Conservation (phyloP, 2,329 filamentous ascomycete species). For the Pestalotiopsis sp. region DNA sequence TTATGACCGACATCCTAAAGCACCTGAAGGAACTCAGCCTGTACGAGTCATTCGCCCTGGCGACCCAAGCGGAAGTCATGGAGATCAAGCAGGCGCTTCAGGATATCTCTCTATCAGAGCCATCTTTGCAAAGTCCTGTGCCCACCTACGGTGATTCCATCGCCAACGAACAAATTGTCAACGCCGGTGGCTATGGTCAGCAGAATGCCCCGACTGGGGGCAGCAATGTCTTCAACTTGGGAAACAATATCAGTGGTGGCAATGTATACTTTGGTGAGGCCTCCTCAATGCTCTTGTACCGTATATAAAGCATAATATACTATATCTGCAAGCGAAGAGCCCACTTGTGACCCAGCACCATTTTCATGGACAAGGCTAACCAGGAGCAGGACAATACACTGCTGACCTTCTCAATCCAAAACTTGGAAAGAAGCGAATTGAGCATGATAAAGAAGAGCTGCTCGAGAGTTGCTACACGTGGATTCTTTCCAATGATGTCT, state of each 20-base stretch:
- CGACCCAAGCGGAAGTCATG: not conserved
- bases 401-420: slow-evolving; percentile 22
- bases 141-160: not conserved
- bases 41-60: not conserved
- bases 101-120: not conserved
- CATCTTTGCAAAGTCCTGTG: not conserved
- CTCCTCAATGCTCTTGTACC: not conserved
- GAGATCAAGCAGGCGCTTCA: not conserved
- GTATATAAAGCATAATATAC: not conserved
- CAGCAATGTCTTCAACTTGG: not conserved
- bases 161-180: not conserved
- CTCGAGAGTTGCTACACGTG: slow-evolving; percentile 33
- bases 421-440: slow-evolving; percentile 23
- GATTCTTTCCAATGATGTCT: slow-evolving; percentile 32
- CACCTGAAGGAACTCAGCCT: not conserved
- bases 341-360: too few relatives aligned
- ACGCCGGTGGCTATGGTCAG: not conserved
- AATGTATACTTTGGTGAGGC: not conserved
- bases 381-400: too few relatives aligned
- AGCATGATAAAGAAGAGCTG: slow-evolving; percentile 25
- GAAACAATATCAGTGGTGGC: not conserved
- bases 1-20: not conserved
- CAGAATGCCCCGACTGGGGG: not conserved
- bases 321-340: too few relatives aligned
- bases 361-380: too few relatives aligned